These are phyloP conservation scores for Hypoxylon intermedium DNA, from an alignment of 495 filamentous ascomycete genomes.

Conservation along the genomic window DNA sequence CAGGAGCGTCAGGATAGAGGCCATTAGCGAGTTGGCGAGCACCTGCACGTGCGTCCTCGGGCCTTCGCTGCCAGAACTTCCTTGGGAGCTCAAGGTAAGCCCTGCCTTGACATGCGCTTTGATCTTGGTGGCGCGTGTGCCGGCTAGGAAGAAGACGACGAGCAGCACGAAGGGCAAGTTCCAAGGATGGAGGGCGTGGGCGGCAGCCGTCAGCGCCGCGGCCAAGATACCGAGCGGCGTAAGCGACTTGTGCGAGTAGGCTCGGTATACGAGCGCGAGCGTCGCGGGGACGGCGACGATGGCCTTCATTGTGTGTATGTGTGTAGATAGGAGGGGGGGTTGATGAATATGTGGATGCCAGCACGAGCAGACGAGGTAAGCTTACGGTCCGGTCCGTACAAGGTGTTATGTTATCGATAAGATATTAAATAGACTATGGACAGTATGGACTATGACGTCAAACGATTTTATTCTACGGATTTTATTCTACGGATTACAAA, in stretches of 20 bases:
- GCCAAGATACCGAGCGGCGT: conserved; percentile 74
- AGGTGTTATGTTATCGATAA: too few relatives aligned
- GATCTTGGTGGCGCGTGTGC: conserved; percentile 81
- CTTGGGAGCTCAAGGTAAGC: conserved; percentile 77
- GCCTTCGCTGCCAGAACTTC: conserved; percentile 76
- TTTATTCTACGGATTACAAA: not conserved
- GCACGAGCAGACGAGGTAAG: too few relatives aligned
- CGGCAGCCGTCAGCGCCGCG: conserved; percentile 73
- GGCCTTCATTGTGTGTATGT: conserved; percentile 65
- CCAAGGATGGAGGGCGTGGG: conserved; percentile 91
- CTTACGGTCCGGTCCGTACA: too few relatives aligned
- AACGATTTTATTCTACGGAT: too few relatives aligned
- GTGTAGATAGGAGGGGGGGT: too few relatives aligned
- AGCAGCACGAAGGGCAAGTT: conserved; percentile 84
- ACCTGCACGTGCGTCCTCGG: conserved; percentile 88
- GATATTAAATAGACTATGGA: too few relatives aligned
- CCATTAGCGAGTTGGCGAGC: conserved; percentile 83
- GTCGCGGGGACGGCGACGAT: conserved; percentile 72
- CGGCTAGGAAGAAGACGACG: conserved; percentile 84
- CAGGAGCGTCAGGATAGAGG: conserved; percentile 73
- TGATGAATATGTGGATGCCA: too few relatives aligned
- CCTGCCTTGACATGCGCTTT: conserved; percentile 86
- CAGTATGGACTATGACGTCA: too few relatives aligned
- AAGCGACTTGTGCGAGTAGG: conserved; percentile 74
- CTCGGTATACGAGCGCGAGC: conserved; percentile 69